A percentile compares a stretch with the other conserved stretches of the same genome.
These are phyloP conservation scores for Crotalaria pallida DNA, from an alignment of 306 rosid genomes.

Conservation along the genomic window DNA sequence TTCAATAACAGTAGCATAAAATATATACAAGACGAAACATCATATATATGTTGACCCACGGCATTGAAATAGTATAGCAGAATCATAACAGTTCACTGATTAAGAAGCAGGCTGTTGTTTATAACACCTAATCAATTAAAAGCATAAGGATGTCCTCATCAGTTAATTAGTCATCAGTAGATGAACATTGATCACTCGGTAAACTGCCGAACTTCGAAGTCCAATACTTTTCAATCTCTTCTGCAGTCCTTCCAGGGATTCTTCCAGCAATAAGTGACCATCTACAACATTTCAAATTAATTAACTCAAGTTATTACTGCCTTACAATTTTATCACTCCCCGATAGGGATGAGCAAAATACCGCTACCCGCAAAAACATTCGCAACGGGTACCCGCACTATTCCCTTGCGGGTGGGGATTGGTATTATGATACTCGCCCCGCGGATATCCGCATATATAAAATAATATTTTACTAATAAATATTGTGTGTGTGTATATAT, in stretches of 20 bases:
- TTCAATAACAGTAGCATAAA: no score
- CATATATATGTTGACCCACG: no score
- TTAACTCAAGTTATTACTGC: background rate
- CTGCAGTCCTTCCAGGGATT: conserved; percentile 29
- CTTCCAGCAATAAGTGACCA: conserved; percentile 35
- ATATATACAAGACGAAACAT: no score
- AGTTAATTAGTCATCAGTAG: no score
- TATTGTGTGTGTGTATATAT: no score
- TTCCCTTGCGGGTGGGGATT: no score
- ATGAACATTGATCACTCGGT: background rate
- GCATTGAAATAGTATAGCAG: background rate
- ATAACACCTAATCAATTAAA: background rate
- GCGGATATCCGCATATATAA: no score
- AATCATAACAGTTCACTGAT: background rate
- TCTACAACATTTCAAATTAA: background rate
- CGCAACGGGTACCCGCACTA: no score
- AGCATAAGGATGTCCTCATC: background rate
- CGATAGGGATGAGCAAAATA: no score
- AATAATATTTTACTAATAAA: no score
- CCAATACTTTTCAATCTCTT: conserved; percentile 31
- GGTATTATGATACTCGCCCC: no score
- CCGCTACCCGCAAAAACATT: no score
- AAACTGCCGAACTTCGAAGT: background rate
- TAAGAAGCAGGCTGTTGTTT: background rate
- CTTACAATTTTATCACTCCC: background rate